Evolutionary conservation across 2,329 filamentous ascomycete genomes (phyloP), one percentile per base, ranked within the genome.

Genomic region (Cadophora sp.): DNA sequence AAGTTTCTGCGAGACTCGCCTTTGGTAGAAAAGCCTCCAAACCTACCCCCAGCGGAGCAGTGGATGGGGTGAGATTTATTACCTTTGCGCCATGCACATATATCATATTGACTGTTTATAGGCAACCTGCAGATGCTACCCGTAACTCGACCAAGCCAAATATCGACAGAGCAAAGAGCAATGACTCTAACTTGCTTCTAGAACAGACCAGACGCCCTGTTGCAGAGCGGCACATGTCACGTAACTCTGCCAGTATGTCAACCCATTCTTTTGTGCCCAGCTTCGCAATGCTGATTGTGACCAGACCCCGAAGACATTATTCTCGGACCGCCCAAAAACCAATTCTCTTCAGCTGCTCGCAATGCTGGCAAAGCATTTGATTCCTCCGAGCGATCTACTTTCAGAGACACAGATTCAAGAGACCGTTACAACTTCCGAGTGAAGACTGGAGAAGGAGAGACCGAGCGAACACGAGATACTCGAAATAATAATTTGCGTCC

Each of bases 11-110:
- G 91, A 80, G 85, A 91, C 69, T 97, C 95, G 72, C 94, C 94
- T 73, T 84, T 97, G 79, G 94, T 94, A 77, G 83, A 86, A 75
- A 97, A 92, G 81, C 95, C 95, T 58, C 83, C 90, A 71, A 87
- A 86, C 72, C 86, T 97, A 56, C 94, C 94, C 72, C 91, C 93
- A 29, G 87, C 91, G 71, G 93, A 97, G 82, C 93, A 97, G 84
- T 98, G 94, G 94, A 97, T 97, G 93, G 94, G 95, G 92, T 97
- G 84, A 71, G 76, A 68, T 66, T 46, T 29, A 48, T 34, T n/a
- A 16, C 11, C n/a, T 56, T 59, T 48, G 43, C 40, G 40, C 22
- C 22, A 24, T 48, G 27, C 31, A 22, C 12, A 68, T 48, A 58
- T n/a, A 26, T 40, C 26, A 56, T 67, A 61, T 69, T 77, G 63